Evolutionary conservation across 1,139 yeast species (phyloP).

Genomic region (Yamadazyma diospyri): DNA sequence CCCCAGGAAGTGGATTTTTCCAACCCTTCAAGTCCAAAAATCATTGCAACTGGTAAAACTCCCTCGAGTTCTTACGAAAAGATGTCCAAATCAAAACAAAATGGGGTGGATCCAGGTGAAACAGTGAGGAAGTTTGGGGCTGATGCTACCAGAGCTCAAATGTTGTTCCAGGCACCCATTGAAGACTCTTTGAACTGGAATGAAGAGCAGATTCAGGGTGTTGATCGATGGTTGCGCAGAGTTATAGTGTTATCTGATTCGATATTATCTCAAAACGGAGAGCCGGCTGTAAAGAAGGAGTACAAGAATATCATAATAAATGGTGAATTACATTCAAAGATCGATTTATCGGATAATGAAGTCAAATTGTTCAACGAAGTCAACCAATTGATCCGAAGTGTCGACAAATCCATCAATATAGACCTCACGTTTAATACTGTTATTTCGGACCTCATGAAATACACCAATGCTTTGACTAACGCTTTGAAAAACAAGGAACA

Average conservation of each 20-base stretch:
- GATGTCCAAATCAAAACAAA: constrained; percentile 93
- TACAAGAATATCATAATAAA: constrained; percentile 19
- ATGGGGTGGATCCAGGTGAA: constrained; percentile 86
- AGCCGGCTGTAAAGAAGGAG: neutral
- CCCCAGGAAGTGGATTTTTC: constrained; percentile 61
- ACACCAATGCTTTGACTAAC: constrained; percentile 53
- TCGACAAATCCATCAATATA: constrained; percentile 57
- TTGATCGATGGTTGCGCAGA: constrained; percentile 78
- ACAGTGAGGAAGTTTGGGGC: constrained; percentile 84
- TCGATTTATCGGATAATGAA: constrained; percentile 42
- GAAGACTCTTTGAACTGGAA: constrained; percentile 85
- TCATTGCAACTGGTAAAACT: constrained; percentile 45
- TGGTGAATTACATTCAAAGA: constrained; percentile 14
- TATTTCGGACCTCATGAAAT: constrained; percentile 85
- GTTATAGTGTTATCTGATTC: constrained; percentile 44
- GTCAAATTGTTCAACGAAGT: constrained; percentile 54
- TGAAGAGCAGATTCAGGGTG: constrained; percentile 79
- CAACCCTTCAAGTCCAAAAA: constrained; percentile 36
- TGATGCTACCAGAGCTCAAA: constrained; percentile 91
- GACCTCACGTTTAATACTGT: constrained; percentile 75
- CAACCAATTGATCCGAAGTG: constrained; percentile 45
- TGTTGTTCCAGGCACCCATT: constrained; percentile 91
- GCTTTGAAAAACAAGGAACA: constrained; percentile 29
- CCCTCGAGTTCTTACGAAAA: constrained; percentile 72
- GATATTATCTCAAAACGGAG: constrained; percentile 2